Base-by-base conservation (phyloP, 257 asterid genomes). In the Forsythia suspensa region DNA sequence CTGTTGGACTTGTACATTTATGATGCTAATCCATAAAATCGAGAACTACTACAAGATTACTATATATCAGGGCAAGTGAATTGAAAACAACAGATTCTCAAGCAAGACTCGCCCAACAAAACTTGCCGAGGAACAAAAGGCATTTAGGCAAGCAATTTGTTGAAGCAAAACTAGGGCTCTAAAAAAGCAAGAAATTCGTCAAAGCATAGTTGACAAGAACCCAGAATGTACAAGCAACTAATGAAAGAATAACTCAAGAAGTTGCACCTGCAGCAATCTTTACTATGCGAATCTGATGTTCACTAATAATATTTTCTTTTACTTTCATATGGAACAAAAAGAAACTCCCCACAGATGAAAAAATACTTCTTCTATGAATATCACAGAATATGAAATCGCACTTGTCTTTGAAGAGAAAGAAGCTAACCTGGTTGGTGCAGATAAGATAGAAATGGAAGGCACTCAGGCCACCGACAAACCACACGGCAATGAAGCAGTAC, bases 361-460 rank as follows among this genome's bases (percentile, higher is more conserved):
- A 29, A 29, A 29, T 24, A 29, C 1, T 29, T 1, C 34, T 29
- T 29, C 34, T 29, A 1, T 29, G 34, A 29, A 29, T 29, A 29
- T 0, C 34, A 29, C 34, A 29, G 40, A 59, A 55, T 74, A 70
- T 51, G 76, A 59, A 46, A 34, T 70, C 29, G 44, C 21, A 11
- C 40, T 15, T 72, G 69, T 43, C 1, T 42, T 36, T 5, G 7
- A 68, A 65, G 61, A 77, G 72, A 51, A 76, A 81, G 77, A 41
- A 67, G 52, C 81, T 77, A 72, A 94, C 98, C 98, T 93, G 98
- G 85, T 95, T 95, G 61, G 97, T 93, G 82, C 89, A 85, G 74
- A 93, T 89, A 52, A 95, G 97, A 79, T 90, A 95, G 11, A 69
- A 69, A 69, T 69, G 73, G 46, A 69, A 69, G 43, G 38, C 46